These are phyloP conservation scores for Boeremia lycopersici DNA, from an alignment of 2,329 filamentous ascomycete species.

Conservation along the genomic window DNA sequence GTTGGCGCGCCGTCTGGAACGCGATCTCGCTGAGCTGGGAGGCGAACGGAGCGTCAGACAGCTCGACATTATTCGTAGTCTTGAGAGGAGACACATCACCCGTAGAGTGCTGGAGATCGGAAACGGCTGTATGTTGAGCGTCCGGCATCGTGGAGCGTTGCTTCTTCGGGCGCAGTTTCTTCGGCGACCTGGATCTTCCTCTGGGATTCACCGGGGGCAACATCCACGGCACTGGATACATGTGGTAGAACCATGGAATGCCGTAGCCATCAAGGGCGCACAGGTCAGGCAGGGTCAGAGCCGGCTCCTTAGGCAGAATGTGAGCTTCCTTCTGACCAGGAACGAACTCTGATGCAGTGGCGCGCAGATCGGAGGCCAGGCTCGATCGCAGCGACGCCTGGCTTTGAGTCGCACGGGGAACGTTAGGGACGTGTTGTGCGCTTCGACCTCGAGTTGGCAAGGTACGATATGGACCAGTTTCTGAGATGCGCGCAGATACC, in stretches of 20 bases:
- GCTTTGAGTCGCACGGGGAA: conserved; percentile 11
- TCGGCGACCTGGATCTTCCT: conserved; percentile 27
- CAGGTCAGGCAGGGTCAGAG: conserved; percentile 20
- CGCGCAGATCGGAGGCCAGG: conserved; percentile 32
- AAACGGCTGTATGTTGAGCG: background rate
- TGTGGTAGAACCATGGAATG: conserved; percentile 38
- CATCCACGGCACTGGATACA: conserved; percentile 35
- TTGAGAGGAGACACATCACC: background rate
- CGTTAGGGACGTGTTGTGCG: conserved; percentile 10
- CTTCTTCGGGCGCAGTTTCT: conserved; percentile 24
- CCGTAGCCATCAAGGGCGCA: conserved; percentile 32
- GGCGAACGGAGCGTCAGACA: conserved; percentile 13
- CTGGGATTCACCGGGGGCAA: conserved; percentile 21
- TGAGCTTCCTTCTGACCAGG: conserved; percentile 13
- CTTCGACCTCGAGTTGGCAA: conserved; percentile 16
- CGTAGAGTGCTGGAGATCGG: too few relatives aligned
- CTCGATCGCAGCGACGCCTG: conserved; percentile 24
- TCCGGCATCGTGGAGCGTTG: background rate
- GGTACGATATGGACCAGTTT: background rate
- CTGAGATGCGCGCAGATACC: background rate
- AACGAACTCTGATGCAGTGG: conserved; percentile 41
- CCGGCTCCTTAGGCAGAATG: background rate
- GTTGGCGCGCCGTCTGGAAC: conserved; percentile 13
- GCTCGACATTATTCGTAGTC: too few relatives aligned
- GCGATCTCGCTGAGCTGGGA: conserved; percentile 23